Evolutionary conservation across 192 early-diverging fungal genomes (phyloP).

Genomic region (Backusella australiensis): DNA sequence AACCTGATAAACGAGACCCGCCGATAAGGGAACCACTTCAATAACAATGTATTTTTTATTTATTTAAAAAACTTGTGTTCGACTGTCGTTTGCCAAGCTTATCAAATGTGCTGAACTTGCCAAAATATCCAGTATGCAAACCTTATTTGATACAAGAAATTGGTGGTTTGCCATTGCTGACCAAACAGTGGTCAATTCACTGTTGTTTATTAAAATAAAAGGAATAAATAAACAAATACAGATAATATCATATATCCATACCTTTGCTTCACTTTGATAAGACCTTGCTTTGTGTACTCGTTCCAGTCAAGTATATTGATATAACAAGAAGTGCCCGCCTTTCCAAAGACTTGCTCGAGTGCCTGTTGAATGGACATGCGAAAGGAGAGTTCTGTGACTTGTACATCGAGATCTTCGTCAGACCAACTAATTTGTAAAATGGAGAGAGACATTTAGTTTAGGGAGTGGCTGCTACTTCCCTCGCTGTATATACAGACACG

Average conservation of each 20-base stretch:
- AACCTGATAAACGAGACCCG: neutral
- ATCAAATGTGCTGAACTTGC: conserved; percentile 25
- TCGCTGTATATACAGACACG: no score
- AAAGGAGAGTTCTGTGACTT: conserved; percentile 26
- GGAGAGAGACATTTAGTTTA: neutral
- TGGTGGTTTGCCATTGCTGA: conserved; percentile 18
- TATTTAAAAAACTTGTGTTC: neutral
- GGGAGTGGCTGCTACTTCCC: neutral
- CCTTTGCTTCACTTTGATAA: conserved; percentile 32
- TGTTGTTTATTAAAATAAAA: neutral
- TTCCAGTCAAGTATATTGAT: conserved; percentile 37
- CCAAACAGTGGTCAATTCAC: conserved; percentile 28
- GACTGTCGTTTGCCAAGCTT: conserved; percentile 16
- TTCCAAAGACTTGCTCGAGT: conserved; percentile 21
- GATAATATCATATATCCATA: neutral
- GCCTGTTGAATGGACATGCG: conserved; percentile 32
- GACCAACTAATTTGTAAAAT: conserved; percentile 13
- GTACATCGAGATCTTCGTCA: neutral
- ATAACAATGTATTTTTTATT: neutral
- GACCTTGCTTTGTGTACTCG: conserved; percentile 15
- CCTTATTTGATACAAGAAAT: conserved; percentile 16
- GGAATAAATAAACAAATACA: neutral
- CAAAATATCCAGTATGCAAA: conserved; percentile 25
- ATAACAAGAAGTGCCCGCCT: conserved; percentile 18
- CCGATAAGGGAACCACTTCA: neutral